These are phyloP conservation scores for Boeremia exigua DNA, from an alignment of 2,329 filamentous ascomycete genomes.

Conservation along the genomic window DNA sequence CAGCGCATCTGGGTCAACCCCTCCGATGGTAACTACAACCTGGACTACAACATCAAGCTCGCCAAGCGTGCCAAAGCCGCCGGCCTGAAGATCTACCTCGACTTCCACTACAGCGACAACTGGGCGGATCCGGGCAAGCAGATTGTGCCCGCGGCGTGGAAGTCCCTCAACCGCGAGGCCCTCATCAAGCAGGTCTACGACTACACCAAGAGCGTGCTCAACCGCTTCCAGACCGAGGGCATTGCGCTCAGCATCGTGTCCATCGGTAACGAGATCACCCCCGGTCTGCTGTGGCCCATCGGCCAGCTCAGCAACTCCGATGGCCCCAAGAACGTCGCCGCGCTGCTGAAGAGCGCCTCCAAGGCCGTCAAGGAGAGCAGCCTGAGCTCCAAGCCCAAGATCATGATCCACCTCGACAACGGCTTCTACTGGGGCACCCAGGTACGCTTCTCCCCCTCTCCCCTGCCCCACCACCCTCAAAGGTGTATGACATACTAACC, in stretches of 20 bases:
- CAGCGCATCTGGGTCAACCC: conserved; percentile 75
- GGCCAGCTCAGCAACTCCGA: conserved; percentile 61
- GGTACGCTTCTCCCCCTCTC: background rate
- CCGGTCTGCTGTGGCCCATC: conserved; percentile 70
- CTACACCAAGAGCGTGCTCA: conserved; percentile 68
- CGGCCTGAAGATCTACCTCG: conserved; percentile 66
- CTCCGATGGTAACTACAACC: conserved; percentile 67
- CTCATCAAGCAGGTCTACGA: conserved; percentile 70
- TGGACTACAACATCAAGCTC: conserved; percentile 73
- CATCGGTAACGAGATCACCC: conserved; percentile 76
- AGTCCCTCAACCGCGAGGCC: conserved; percentile 60
- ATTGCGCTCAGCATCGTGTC: conserved; percentile 68
- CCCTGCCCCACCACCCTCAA: no score
- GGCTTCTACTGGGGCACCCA: conserved; percentile 71
- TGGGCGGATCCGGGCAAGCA: conserved; percentile 75
- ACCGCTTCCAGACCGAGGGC: conserved; percentile 63
- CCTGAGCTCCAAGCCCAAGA: conserved; percentile 64
- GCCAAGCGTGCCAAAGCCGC: conserved; percentile 68
- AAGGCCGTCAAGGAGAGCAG: conserved; percentile 69
- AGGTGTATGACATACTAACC: background rate
- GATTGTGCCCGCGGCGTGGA: conserved; percentile 68
- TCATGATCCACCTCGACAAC: conserved; percentile 78
- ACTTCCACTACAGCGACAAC: conserved; percentile 71
- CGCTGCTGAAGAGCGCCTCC: conserved; percentile 68
- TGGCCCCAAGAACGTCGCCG: conserved; percentile 63